Conservation (phyloP, 192 early-diverging fungal species). For the Backusella mclennaniae region DNA sequence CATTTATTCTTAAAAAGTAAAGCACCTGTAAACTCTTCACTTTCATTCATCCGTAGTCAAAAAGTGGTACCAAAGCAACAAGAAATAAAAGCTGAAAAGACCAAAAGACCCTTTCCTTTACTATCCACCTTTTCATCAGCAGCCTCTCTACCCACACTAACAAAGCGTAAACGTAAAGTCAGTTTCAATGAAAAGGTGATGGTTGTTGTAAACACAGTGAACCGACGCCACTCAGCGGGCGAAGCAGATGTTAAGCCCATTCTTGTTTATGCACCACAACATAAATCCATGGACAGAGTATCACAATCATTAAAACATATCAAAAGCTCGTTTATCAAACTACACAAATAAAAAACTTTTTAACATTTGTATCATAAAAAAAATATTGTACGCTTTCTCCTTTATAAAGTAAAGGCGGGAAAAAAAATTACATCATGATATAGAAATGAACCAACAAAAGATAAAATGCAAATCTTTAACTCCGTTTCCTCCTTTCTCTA, state of each 20-base stretch:
- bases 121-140: neutral
- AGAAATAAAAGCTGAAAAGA: neutral
- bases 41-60: neutral
- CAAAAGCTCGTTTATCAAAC: neutral
- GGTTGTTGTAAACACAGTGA: constrained; percentile 1
- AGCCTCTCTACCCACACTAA: neutral
- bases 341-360: neutral
- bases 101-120: constrained; percentile 7
- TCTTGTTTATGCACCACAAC: neutral
- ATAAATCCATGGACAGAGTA: neutral
- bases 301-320: neutral
- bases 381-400: neutral
- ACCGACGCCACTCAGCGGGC: neutral
- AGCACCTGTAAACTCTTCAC: neutral
- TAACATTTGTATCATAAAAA: neutral
- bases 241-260: neutral
- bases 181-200: constrained; percentile 4
- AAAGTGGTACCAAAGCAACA: neutral
- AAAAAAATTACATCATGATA: neutral
- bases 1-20: neutral
- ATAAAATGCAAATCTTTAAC: neutral
- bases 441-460: neutral
- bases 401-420: neutral
- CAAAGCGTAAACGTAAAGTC: constrained; percentile 2
- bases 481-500: too few species aligned